Percentiles rank a stretch among this genome's conserved stretches.
Conservation (phyloP, 2,329 filamentous ascomycete genomes). For the Ascocoryne sarcoides region DNA sequence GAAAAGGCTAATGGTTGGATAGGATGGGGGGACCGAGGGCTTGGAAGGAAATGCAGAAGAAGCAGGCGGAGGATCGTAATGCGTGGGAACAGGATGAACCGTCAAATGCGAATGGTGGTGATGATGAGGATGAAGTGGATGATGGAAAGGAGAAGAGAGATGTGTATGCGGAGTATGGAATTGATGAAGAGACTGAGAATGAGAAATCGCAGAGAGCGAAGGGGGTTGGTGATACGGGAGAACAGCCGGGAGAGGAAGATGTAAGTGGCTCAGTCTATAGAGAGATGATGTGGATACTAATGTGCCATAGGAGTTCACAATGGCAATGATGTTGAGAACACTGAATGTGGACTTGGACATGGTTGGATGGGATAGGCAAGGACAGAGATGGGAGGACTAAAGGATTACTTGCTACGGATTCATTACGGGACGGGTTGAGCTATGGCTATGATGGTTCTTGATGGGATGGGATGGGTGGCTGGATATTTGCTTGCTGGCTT, state of each 20-base stretch:
- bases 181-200: slow-evolving; percentile 29
- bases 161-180: slow-evolving; percentile 26
- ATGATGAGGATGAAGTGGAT: slow-evolving; percentile 26
- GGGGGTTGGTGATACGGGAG: slow-evolving; percentile 27
- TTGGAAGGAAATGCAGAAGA: slow-evolving; percentile 43
- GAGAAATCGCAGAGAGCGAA: slow-evolving; percentile 27
- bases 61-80: slow-evolving; percentile 33
- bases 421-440: no score
- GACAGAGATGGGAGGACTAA: slow-evolving; percentile 50
- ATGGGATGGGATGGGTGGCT: not conserved
- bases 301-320: slow-evolving; percentile 48
- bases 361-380: slow-evolving; percentile 53
- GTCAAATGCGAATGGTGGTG: slow-evolving; percentile 24
- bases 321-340: slow-evolving; percentile 60
- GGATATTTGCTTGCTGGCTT: not conserved
- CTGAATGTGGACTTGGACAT: slow-evolving; percentile 52
- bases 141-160: slow-evolving; percentile 31
- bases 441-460: not conserved
- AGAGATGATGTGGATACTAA: slow-evolving; percentile 6
- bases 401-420: not conserved
- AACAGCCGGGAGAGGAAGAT: slow-evolving; percentile 32
- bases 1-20: slow-evolving; percentile 2
- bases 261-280: slow-evolving; percentile 28
- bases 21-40: slow-evolving; percentile 52
- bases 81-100: slow-evolving; percentile 32